Base-by-base conservation (phyloP, 257 asterid species). In the Solanum chaucha region DNA sequence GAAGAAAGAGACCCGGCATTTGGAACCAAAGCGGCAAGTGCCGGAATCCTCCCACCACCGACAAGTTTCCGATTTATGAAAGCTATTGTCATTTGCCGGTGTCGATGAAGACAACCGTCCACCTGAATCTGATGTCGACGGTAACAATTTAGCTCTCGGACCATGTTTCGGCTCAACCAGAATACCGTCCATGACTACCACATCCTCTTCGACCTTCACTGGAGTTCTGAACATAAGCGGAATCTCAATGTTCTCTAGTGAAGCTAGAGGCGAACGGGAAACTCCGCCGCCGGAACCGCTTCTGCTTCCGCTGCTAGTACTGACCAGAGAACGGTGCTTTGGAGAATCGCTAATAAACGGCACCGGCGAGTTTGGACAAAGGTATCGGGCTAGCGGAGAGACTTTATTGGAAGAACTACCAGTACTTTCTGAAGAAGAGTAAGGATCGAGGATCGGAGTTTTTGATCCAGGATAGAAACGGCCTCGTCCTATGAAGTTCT, bases 141-240 rank as follows among this genome's bases (percentile, higher is more conserved):
- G 32, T 86, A 92, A 89, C 92, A 67, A 44, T 86, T 91, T 91
- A 20, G 34, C 35, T 85, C 84, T 64, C 64, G 82, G 82, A 80
- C 86, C 89, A 46, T 44, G 40, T 28, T 86, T 88, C 88, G 90
- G 84, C 84, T 90, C 90, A 14, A 94, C 91, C 55, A 94, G 93
- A 90, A 94, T 91, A 83, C 98, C 98, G 88, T 94, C 98, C 96
- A 94, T 94, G 35, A 96, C 96, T 64, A 94, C 87, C 65, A 94
- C 98, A 68, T 93, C 98, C 89, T 96, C 98, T 93, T 94, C 96
- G 17, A 91, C 90, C 89, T 93, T 94, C 90, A 92, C 87, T 85
- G 93, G 94, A 86, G 92, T 77, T 28, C 28, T 64, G 87, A 90
- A 89, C 82, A 84, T 32, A 78, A 92, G 87, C 67, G 41, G 88